Evolutionary conservation across 2,329 filamentous ascomycete species (phyloP), one percentile per base, ranked within the genome.

Genomic region (Diaporthe ilicicola): DNA sequence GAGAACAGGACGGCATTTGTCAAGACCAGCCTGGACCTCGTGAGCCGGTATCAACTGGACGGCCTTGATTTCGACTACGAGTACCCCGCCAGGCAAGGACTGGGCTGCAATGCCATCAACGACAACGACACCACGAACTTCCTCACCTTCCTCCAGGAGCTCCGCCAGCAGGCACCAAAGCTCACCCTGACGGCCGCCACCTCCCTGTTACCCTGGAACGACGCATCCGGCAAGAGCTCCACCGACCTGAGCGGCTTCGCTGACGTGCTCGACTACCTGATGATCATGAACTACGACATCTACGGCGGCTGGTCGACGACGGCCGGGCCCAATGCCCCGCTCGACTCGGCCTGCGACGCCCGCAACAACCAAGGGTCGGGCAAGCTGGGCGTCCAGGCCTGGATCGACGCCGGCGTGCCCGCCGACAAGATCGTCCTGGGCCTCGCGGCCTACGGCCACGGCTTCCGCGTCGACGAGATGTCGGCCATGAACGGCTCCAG

Each of bases 31-130:
- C 44, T 74, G 34, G 74, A 76, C 27, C 39, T 76, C 17, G 72
- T 76, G 42, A 67, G 69, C 27, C 55, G 74, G 67, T 74, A 73
- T 22, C 29, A 72, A 5, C 53, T 75, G 13, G 73, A 75, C 32
- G 74, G 75, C 19, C 54, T 76, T 8, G 74, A 76, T 65, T 73
- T 75, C 12, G 75, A 76, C 64, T 74, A 54, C n/a, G 75, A 76
- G 39, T 76, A 76, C 64, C 74, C 74, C 65, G 1, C 84, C 90
- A 70, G 89, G 87, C 10, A 88, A 84, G 65, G 83, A 89, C 67
- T 69, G n/a, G 54, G 66, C 9, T 69, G 67, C 67, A 69, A 61
- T 12, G 54, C 67, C 61, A 70, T 74, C 68, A 73, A 67, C 54
- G 19, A 24, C 17, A 55, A 75, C 34, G 74, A 75, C 66, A 71